Base-by-base conservation (phyloP, 345 rosid species). In the Conringia planisiliqua region DNA sequence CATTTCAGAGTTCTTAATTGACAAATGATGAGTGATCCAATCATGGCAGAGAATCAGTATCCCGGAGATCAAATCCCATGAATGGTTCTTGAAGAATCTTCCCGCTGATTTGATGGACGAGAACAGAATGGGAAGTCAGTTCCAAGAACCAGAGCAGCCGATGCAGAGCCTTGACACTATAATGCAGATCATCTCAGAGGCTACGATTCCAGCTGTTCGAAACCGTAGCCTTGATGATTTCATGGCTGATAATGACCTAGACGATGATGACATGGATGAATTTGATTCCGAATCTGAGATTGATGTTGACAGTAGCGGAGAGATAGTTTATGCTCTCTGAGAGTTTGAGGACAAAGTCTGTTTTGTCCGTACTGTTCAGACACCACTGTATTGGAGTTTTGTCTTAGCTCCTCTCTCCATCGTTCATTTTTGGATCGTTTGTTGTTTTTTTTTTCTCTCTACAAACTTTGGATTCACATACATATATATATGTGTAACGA, bases 181-280 rank as follows among this genome's bases (percentile, higher is more conserved):
- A 39, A 95, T 95, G 99, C 99, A 95, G 82, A 92, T 92, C 52
- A 89, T 95, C 24, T 81, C 94, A 0, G 98, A 92, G 78, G 98
- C 98, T 66, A 90, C 98, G 46, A 80, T 92, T 67, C 99, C 97
- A 10, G 79, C 91, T 2, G 85, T 82, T 62, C 85, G 83, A 3
- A 83, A 83, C 83, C 87, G 70, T 44, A 56, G 69, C 56, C 58
- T 78, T 2, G 68, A 64, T 38, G 73, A 72, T 51, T 83, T 74
- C 71, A 76, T 94, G 80, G 44, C 78, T 0, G 96, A 87, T 51
- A 81, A 77, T 30, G 97, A 89, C 68, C 74, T 82, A 44, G 81
- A 51, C 30, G 57, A 71, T 32, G 97, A 92, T 35, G 93, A 88
- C 78, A 86, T 89, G 97, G 96, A 95, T 26, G 97, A 90, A 60